Percentiles rank a stretch among this genome's conserved stretches.
Conservation (phyloP, 495 filamentous ascomycete species). For the Thozetella sp. region DNA sequence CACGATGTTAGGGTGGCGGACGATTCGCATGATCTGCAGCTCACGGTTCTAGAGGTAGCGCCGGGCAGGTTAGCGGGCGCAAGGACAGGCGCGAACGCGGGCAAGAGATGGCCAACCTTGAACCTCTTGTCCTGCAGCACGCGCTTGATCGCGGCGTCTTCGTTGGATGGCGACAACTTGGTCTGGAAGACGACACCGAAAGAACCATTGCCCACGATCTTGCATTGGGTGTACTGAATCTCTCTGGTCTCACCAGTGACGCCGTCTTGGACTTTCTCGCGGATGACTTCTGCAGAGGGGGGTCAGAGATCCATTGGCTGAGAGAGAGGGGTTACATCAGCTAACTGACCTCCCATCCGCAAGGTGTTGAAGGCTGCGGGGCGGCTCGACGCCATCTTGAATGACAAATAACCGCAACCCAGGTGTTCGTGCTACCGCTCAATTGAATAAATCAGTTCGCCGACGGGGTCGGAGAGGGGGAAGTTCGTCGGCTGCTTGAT, state of each 20-base stretch:
- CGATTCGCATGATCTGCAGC: conserved; percentile 99
- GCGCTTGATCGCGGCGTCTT: conserved; percentile 98
- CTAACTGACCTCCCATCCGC: conserved; percentile 54
- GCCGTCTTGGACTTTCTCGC: conserved; percentile 98
- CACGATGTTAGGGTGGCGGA: conserved; percentile 97
- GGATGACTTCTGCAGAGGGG: conserved; percentile 77
- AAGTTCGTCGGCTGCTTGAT: conserved; percentile 23
- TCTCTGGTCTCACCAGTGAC: conserved; percentile 94
- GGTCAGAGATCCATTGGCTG: conserved; percentile 3
- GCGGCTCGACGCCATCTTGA: conserved; percentile 50
- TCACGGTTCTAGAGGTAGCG: conserved; percentile 93
- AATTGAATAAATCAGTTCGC: conserved; percentile 10
- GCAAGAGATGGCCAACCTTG: conserved; percentile 88
- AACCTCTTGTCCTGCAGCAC: conserved; percentile 98
- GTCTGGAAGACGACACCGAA: conserved; percentile 99
- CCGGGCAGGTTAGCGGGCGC: conserved; percentile 32
- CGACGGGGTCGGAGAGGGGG: conserved; percentile 24
- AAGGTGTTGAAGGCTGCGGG: conserved; percentile 54
- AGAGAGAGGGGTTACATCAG: not conserved
- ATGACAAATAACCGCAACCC: conserved; percentile 11
- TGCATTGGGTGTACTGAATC: conserved; percentile 98
- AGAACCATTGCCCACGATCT: conserved; percentile 99
- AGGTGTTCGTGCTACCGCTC: conserved; percentile 35
- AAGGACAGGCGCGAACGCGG: not conserved
- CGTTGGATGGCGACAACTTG: conserved; percentile 93